Base-by-base conservation (phyloP, 2,329 filamentous ascomycete genomes). In the Paramyrothecium sp. region DNA sequence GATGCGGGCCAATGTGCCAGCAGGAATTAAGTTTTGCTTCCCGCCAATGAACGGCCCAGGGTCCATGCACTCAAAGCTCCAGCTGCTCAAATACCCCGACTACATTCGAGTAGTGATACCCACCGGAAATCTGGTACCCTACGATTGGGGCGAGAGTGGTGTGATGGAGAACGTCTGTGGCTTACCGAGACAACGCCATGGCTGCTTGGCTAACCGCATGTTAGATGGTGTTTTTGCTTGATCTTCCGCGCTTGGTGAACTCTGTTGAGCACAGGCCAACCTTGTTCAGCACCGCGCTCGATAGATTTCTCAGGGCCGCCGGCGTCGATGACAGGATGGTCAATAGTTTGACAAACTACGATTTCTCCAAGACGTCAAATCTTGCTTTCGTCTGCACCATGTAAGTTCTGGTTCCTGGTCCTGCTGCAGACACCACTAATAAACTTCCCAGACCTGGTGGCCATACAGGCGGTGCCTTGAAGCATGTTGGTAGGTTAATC, bases 61-160 rank as follows among this genome's bases (percentile, higher is more conserved):
- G 22, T 87, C 82, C 65, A 97, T 98, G 92, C 95, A 98, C 73
- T 96, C 92, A 53, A 98, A 99, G 70, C 79, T 98, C 48, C 93
- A 96, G 82, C 75, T 98, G 1, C 80, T 98, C n/a, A 94, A 92
- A 65, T 91, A 92, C 64, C 75, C 83, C 0, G 75, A 75, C 1
- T 87, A 92, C 69, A 73, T 97, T 17, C 86, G 95, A 7, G 81
- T 99, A 49, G 94, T 89, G 1, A 79, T 98, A 2, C 92, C 95
- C 0, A 94, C 89, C 3, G 95, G 92, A 2, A 99, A 99, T 66
- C 77, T 97, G 52, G 87, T 90, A 13, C 81, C 85, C 8, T 92
- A 90, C 66, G 94, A 99, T 69, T 98, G 95, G 93, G 94, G 93
- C 11, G 91, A 96, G 70, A 82, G 81, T 2, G 91, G 91, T 7